Conservation (phyloP, 371 early-diverging fungal genomes). For the Rhizopus arrhizus region DNA sequence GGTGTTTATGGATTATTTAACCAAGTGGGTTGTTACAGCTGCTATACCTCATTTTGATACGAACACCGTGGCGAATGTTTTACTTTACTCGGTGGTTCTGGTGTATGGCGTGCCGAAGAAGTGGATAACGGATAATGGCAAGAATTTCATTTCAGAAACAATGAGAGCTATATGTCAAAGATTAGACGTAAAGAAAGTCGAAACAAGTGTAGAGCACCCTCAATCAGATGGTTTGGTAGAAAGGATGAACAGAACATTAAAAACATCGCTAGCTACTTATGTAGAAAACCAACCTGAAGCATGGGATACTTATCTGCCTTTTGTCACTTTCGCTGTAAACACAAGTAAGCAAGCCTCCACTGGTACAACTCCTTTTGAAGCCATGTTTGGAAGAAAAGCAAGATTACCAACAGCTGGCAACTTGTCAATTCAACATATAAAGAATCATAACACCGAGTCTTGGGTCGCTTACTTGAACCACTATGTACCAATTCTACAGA, state of each 20-base stretch:
- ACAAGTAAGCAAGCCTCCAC: slow-evolving; percentile 15
- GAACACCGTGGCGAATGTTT: slow-evolving; percentile 1
- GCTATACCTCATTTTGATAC: slow-evolving; percentile 12
- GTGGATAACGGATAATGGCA: slow-evolving; percentile 23
- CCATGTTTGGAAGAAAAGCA: slow-evolving; percentile 17
- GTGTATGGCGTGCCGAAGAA: slow-evolving; percentile 7
- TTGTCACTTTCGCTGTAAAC: slow-evolving; percentile 21
- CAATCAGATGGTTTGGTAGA: slow-evolving; percentile 21
- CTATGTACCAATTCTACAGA: slow-evolving; percentile 16
- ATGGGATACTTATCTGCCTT: slow-evolving; percentile 22
- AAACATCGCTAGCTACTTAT: slow-evolving; percentile 13
- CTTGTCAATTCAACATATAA: background rate
- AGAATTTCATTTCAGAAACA: slow-evolving; percentile 20
- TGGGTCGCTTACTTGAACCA: slow-evolving; percentile 22
- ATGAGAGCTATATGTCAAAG: slow-evolving; percentile 10
- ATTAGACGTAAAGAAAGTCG: slow-evolving; percentile 4
- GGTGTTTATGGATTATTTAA: slow-evolving; percentile 26
- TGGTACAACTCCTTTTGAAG: slow-evolving; percentile 14
- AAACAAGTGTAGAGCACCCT: slow-evolving; percentile 22
- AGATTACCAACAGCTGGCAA: slow-evolving; percentile 1
- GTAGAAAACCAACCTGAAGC: slow-evolving; percentile 6
- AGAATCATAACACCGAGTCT: slow-evolving; percentile 3
- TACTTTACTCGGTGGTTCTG: slow-evolving; percentile 4
- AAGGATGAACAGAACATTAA: slow-evolving; percentile 18
- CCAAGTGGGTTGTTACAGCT: slow-evolving; percentile 18